Base-by-base conservation (phyloP, 1,139 yeast species). In the Geotrichum histeridarum region DNA sequence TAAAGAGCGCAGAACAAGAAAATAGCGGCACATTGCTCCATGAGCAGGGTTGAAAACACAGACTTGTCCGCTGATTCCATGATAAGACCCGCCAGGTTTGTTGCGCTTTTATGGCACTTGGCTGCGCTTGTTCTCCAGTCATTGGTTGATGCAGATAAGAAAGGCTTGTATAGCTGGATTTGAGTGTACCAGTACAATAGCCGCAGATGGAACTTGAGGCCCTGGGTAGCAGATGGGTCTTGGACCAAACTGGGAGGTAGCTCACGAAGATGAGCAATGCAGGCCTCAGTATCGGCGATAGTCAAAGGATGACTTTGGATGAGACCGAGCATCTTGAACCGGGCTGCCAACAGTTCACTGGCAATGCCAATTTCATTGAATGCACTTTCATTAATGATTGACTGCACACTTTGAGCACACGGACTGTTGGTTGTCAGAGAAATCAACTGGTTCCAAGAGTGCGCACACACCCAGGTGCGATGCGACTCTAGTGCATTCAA, bases 391-490 rank as follows among this genome's bases (percentile, higher is more conserved):
- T 22, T 52, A 27, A 36, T 42, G 37, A 14, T 14, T 12, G 44
- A 43, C 45, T 27, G 59, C 54, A 8, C 54, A 48, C 18, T 42
- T 46, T 17, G 35, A 39, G 14, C 58, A 49, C 22, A 22, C 41
- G 12, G 54, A 54, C 32, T 47, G 22, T 17, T 53, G 50, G 43
- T 50, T 14, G 46, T 53, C 51, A 30, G 50, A 27, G 30, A 54
- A 48, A 41, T 55, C 41, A 45, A 50, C 43, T 22, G 61, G 51
- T 41, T 60, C 62, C 58, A 59, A 17, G 52, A 43, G 33, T 57
- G 50, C 1, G 60, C 59, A 31, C 58, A 53, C 30, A 60, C 33
- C 58, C 58, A 54, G 4, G 61, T 55, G 7, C 63, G 55, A 47
- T 61, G 61, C 22, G 56, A 53, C 42, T 57, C 61, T 35, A 46